phyloP scores from a whole-genome alignment of 2,329 filamentous ascomycete species.

The Colletotrichum gigasporum region DNA sequence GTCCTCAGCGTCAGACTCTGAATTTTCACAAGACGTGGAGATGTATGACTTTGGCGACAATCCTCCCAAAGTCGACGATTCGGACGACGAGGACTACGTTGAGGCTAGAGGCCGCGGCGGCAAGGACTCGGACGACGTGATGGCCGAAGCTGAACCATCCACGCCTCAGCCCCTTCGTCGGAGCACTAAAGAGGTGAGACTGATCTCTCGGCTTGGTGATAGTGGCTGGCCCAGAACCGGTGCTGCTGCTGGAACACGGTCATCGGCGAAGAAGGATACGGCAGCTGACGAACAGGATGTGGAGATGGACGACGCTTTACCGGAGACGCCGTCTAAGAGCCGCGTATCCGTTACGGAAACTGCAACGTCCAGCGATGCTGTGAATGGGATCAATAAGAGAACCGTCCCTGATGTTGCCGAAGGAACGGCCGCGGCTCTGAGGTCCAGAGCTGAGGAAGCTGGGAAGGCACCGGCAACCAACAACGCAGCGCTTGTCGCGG shows the following conservation, averaged over 20 bases:
- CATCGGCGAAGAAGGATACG: slow-evolving; percentile 15
- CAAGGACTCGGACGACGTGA: slow-evolving; percentile 16
- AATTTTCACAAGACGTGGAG: slow-evolving; percentile 13
- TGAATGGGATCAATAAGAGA: neutral
- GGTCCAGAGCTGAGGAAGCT: too few relatives aligned
- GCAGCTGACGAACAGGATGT: neutral
- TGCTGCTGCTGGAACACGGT: slow-evolving; percentile 19
- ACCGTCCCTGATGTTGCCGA: neutral
- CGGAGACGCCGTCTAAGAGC: neutral
- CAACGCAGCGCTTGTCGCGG: too few relatives aligned
- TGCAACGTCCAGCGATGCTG: neutral
- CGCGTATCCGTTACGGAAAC: neutral
- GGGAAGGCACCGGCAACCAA: too few relatives aligned
- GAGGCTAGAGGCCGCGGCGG: neutral
- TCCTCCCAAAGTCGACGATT: slow-evolving; percentile 34
- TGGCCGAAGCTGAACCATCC: slow-evolving; percentile 2
- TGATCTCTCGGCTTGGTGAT: slow-evolving; percentile 8
- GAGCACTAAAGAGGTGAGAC: slow-evolving; percentile 30
- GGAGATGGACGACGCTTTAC: slow-evolving; percentile 1
- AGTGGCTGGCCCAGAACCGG: neutral
- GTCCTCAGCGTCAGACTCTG: slow-evolving; percentile 22
- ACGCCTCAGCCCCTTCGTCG: slow-evolving; percentile 14
- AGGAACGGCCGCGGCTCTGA: too few relatives aligned
- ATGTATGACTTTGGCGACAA: slow-evolving; percentile 30
- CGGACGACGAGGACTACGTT: slow-evolving; percentile 23